Percentiles rank a stretch among this genome's conserved stretches.
Evolutionary conservation across 345 rosid genomes (phyloP).

Genomic region (Citrus trifoliata): DNA sequence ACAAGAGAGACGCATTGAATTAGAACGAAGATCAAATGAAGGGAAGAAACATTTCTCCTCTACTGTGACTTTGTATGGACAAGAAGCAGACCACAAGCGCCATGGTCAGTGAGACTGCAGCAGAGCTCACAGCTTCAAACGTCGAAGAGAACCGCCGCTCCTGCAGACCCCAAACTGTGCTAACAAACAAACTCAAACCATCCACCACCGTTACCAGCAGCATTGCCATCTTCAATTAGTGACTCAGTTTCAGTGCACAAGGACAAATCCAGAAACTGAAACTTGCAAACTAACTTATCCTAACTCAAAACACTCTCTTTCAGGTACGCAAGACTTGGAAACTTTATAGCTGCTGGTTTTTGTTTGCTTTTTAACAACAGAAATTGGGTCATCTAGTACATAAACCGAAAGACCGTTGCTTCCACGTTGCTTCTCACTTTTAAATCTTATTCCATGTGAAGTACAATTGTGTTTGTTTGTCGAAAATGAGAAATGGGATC

Average conservation of each 20-base stretch:
- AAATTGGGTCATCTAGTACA: background rate
- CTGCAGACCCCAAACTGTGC: constrained; percentile 33
- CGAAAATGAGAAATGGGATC: too few relatives aligned
- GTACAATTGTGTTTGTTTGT: background rate
- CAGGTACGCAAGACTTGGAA: background rate
- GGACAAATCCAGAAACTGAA: background rate
- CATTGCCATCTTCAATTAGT: constrained; percentile 28
- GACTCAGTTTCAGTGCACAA: background rate
- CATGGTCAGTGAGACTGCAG: constrained; percentile 25
- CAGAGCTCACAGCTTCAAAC: constrained; percentile 31
- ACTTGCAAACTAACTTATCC: background rate
- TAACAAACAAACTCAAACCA: constrained; percentile 27
- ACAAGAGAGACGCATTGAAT: background rate
- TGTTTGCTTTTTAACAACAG: background rate
- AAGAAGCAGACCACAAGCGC: constrained; percentile 38
- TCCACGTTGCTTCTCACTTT: constrained; percentile 19
- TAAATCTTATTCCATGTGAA: too few relatives aligned
- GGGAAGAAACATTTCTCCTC: constrained; percentile 26
- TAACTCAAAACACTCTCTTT: background rate
- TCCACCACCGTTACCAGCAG: constrained; percentile 31
- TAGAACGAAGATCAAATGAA: constrained; percentile 10
- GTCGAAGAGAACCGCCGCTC: constrained; percentile 29
- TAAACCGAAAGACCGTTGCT: constrained; percentile 3
- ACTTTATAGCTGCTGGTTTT: background rate
- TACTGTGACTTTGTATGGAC: constrained; percentile 28